Evolutionary conservation across 495 filamentous ascomycete genomes (phyloP).

Genomic region (Penicillium macrosclerotiorum): DNA sequence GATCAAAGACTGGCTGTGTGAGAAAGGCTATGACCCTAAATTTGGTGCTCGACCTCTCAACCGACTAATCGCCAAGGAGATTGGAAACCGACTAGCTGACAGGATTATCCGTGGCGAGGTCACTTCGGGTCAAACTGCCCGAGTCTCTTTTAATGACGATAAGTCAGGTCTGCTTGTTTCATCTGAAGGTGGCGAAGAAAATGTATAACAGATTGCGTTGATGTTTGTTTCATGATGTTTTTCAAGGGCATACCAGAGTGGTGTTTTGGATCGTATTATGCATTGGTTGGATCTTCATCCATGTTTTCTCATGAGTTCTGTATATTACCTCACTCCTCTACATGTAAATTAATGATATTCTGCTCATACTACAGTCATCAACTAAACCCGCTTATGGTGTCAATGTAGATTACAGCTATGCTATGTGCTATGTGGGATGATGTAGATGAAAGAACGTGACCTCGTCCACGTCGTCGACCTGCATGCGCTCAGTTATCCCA

Average conservation of each 20-base stretch:
- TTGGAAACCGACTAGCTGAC: slow-evolving; percentile 85
- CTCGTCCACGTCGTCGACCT: not conserved
- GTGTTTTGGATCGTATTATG: slow-evolving; percentile 7
- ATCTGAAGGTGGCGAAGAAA: slow-evolving; percentile 15
- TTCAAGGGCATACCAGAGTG: slow-evolving; percentile 5
- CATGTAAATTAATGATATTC: slow-evolving; percentile 13
- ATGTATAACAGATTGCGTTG: too few relatives aligned
- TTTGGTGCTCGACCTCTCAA: slow-evolving; percentile 95
- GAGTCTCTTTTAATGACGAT: slow-evolving; percentile 58
- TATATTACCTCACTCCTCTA: slow-evolving; percentile 10
- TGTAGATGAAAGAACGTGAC: slow-evolving; percentile 9
- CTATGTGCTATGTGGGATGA: not conserved
- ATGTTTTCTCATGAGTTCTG: slow-evolving; percentile 15
- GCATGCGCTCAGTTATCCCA: too few relatives aligned
- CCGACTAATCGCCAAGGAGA: slow-evolving; percentile 80
- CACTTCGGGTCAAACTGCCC: slow-evolving; percentile 67
- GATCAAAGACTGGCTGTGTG: slow-evolving; percentile 81
- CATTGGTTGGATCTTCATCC: slow-evolving; percentile 17
- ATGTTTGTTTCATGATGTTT: slow-evolving; percentile 2
- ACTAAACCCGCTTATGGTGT: too few relatives aligned
- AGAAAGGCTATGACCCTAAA: slow-evolving; percentile 83
- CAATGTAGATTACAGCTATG: too few relatives aligned
- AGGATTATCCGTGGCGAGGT: slow-evolving; percentile 87
- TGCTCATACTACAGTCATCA: not conserved
- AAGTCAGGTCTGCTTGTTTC: slow-evolving; percentile 36